Evolutionary conservation across 148 eudicot genomes (phyloP), one percentile per base, ranked within the genome.

Genomic region (Agrostemma githago): DNA sequence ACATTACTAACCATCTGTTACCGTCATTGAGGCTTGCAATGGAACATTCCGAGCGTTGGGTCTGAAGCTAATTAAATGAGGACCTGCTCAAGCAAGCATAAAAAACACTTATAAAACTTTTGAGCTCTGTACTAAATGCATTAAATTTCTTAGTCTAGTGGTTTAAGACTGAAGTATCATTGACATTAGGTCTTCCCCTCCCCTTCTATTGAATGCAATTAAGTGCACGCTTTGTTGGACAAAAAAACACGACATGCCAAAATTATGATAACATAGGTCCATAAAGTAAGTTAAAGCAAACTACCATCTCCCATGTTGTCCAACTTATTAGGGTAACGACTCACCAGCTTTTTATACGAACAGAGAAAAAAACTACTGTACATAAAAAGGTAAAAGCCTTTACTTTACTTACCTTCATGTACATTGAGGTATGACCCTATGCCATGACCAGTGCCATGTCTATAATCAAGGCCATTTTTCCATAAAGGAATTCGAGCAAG

Each of bases 381-480:
- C 14, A 12, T 51, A 62, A 71, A 40, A 72, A 41, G 42, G 56
- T 70, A 70, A 71, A 68, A 40, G 10, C 43, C 12, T 43, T 72
- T 60, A 82, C 88, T 43, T 72, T 60, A 82, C 88, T 82, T 83
- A 82, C 99, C 99, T 89, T 95, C 99, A 71, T 95, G 97, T 73
- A 95, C 99, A 84, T 92, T 87, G 71, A 95, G 83, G 83, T 79
- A 95, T 72, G 93, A 90, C 53, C 97, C 99, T 53, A 95, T 81
- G 54, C 99, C 97, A 71, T 95, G 99, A 72, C 97, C 99, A 73
- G 97, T 95, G 70, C 99, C 99, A 79, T 95, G 99, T 75, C 92
- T 88, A 76, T 90, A 95, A 85, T 95, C 99, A 82, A 95, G 99
- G 38, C 99, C 99, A 82, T 86, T 48, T 77, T 90, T 90, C 99